These are phyloP conservation scores for Ceratocystis diversiconidia DNA, from an alignment of 2,329 filamentous ascomycete genomes.

Conservation along the genomic window DNA sequence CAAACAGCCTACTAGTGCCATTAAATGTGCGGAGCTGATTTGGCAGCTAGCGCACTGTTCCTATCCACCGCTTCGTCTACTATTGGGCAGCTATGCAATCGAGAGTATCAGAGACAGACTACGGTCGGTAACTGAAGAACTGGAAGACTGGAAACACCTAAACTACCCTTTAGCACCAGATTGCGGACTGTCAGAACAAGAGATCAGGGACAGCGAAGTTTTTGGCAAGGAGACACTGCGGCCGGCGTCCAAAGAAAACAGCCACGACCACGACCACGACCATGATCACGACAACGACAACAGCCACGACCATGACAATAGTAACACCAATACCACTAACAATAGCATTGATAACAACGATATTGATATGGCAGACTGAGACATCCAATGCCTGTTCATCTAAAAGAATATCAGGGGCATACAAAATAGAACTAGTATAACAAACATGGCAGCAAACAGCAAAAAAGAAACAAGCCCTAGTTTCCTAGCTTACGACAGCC, in stretches of 20 bases:
- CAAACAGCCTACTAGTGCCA: conserved; percentile 78
- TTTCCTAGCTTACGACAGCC: no score
- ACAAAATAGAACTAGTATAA: neutral
- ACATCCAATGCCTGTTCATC: neutral
- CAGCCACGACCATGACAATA: no score
- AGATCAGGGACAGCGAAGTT: conserved; percentile 11
- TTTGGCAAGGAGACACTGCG: neutral
- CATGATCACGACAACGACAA: neutral
- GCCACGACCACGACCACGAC: conserved; percentile 8
- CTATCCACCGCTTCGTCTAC: conserved; percentile 73
- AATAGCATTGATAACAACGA: neutral
- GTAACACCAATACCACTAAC: no score
- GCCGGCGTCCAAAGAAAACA: neutral
- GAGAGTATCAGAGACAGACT: conserved; percentile 87
- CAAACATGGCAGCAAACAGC: neutral
- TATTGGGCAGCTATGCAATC: conserved; percentile 88
- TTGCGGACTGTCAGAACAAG: conserved; percentile 15
- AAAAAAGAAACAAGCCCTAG: neutral
- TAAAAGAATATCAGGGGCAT: neutral
- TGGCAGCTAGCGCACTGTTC: conserved; percentile 92
- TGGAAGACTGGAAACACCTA: conserved; percentile 83
- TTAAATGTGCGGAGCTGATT: conserved; percentile 83
- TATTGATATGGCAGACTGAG: conserved; percentile 14
- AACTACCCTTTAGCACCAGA: conserved; percentile 34
- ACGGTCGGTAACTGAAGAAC: conserved; percentile 82